Evolutionary conservation across 1,284 basidiomycete species (phyloP), one percentile per base, ranked within the genome.

Genomic region (Rhizopogon parksii): DNA sequence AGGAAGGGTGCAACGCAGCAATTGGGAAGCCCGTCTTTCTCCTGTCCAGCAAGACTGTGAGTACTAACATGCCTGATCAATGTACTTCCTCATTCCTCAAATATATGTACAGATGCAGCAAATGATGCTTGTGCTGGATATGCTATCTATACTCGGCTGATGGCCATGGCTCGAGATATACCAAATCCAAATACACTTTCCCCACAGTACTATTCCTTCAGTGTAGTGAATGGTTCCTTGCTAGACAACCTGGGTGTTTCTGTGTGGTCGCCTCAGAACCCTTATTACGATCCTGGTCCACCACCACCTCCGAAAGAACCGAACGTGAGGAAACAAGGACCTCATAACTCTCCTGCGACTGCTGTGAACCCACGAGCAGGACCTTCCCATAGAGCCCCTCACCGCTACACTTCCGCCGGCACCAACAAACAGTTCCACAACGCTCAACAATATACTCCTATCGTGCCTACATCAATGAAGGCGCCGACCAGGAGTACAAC

Each of bases 121-220:
- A 85, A 86, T 58, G 87, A 89, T 56, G 80, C 81, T 1, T 78
- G 82, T 59, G 75, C 82, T 2, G 82, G 78, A 8, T 76, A 77
- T 54, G 56, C 65, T 0, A 56, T 87, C 21, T 82, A 79, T 62
- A 64, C 59, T 37, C 70, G 62, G 32, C 67, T 87, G 7, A 53
- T 65, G 7, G 53, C 54, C 5, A 73, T 80, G 71, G 65, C 71
- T 4, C 53, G 63, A 14, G 51, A 59, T 5, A 70, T 80, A 61
- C 49, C 59, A 14, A 32, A 43, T 17, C 49, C 59, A 14, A 36
- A 40, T 15, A 71, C 71, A 14, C 51, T 59, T 7, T 79, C 80
- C 0, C 53, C 67, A 17, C 60, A 61, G 3, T 85, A 71, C 57
- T 88, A 80, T 60, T 73, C 74, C 8, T 87, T 88, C 60, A 73